Conservation (phyloP, 2,329 filamentous ascomycete species). For the Pestalotiopsis sp. region DNA sequence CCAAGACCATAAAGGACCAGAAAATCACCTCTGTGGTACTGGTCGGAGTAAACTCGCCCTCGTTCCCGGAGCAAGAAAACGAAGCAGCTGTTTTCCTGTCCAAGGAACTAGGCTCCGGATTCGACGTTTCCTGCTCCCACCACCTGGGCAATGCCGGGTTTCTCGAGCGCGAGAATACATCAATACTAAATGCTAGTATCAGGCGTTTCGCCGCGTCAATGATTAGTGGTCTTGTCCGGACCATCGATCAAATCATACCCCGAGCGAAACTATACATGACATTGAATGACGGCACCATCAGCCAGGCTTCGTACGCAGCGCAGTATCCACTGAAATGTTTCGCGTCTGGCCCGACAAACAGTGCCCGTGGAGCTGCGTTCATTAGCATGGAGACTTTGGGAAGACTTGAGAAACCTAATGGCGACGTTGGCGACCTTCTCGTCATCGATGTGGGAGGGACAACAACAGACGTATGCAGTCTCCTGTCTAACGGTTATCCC, state of each 20-base stretch:
- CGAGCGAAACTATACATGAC: slow-evolving; percentile 61
- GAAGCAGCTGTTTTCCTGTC: not conserved
- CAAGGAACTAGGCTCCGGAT: slow-evolving; percentile 27
- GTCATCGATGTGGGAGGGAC: slow-evolving; percentile 71
- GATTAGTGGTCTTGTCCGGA: slow-evolving; percentile 56
- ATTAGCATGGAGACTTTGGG: slow-evolving; percentile 40
- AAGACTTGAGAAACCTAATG: not conserved
- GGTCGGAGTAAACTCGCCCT: not conserved
- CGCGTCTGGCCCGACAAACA: slow-evolving; percentile 65
- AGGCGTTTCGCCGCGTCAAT: slow-evolving; percentile 59
- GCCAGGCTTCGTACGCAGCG: slow-evolving; percentile 55
- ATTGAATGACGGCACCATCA: slow-evolving; percentile 65
- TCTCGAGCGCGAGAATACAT: slow-evolving; percentile 66
- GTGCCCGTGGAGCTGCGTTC: slow-evolving; percentile 65
- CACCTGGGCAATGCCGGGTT: slow-evolving; percentile 57
- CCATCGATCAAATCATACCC: slow-evolving; percentile 51
- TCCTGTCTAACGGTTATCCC: slow-evolving; percentile 65
- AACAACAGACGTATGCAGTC: slow-evolving; percentile 64
- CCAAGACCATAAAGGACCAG: not conserved
- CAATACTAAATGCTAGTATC: slow-evolving; percentile 66
- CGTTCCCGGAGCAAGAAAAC: not conserved
- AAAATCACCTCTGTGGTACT: not conserved
- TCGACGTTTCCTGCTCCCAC: slow-evolving; percentile 52
- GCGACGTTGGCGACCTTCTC: slow-evolving; percentile 47
- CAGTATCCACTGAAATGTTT: slow-evolving; percentile 63